Percentiles rank a stretch among this genome's conserved stretches.
phyloP scores from a whole-genome alignment of 108 stramenopile genomes.

The Cyclotella choctawhatcheeana region DNA sequence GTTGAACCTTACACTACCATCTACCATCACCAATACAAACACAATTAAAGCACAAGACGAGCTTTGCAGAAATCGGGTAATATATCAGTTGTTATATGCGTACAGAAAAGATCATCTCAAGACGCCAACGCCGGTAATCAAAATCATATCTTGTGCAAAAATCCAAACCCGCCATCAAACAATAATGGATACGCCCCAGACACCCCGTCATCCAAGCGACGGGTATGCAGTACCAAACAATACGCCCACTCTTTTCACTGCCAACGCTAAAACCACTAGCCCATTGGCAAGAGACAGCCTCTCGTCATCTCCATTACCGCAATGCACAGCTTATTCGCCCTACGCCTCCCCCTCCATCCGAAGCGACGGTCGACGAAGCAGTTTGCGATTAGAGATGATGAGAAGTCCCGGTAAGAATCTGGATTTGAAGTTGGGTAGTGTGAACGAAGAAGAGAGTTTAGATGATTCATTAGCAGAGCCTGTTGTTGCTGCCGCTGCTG shows the following conservation, averaged over 20 bases:
- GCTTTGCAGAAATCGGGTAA: too few species aligned
- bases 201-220: constrained; percentile 35
- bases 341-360: background rate
- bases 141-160: background rate
- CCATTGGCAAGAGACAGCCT: background rate
- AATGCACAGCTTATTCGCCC: background rate
- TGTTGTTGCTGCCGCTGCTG: background rate
- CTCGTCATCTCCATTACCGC: background rate
- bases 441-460: background rate
- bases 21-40: too few species aligned
- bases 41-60: too few species aligned
- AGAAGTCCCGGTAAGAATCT: background rate
- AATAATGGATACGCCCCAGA: constrained; percentile 14
- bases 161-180: background rate
- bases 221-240: constrained; percentile 14
- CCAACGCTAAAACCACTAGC: background rate
- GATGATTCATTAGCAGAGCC: background rate
- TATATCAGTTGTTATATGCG: too few species aligned
- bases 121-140: background rate
- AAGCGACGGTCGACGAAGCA: background rate
- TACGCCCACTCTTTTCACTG: background rate
- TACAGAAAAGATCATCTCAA: background rate
- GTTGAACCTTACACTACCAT: too few species aligned
- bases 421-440: background rate
- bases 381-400: background rate